A percentile compares a stretch with the other conserved stretches of the same genome.
phyloP scores from a whole-genome alignment of 164 flowering plant genomes.

The Berberis thunbergii region DNA sequence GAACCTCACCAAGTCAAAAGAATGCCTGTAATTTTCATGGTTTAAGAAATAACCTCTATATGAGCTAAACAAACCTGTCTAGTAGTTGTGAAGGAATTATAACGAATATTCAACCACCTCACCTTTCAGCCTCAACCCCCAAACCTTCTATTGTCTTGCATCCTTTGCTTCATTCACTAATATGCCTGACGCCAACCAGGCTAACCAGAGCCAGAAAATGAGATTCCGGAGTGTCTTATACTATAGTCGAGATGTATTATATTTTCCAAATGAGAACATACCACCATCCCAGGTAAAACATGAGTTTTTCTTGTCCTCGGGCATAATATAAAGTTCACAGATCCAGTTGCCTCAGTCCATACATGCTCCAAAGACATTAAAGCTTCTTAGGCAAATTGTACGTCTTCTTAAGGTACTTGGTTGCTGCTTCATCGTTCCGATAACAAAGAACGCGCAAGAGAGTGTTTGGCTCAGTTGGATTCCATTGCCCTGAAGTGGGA shows the following conservation, averaged over 20 bases:
- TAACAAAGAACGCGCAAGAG: slow-evolving; percentile 62
- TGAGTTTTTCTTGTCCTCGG: background rate
- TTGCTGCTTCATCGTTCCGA: slow-evolving; percentile 58
- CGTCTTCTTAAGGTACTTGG: slow-evolving; percentile 69
- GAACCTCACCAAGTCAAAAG: slow-evolving; percentile 7
- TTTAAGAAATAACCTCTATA: background rate
- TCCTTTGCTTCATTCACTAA: too few species aligned
- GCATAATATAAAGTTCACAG: background rate
- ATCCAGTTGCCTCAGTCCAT: background rate
- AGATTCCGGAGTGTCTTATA: too few species aligned
- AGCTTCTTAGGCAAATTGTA: slow-evolving; percentile 70
- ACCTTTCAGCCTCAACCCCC: too few species aligned
- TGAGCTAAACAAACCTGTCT: too few species aligned
- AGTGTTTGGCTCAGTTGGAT: slow-evolving; percentile 65
- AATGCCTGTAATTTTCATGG: background rate
- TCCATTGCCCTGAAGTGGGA: slow-evolving; percentile 75
- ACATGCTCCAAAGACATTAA: slow-evolving; percentile 7
- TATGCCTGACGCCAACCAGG: too few species aligned
- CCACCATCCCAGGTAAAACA: background rate
- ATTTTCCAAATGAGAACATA: too few species aligned
- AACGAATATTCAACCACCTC: too few species aligned
- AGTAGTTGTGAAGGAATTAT: too few species aligned
- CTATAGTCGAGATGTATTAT: too few species aligned
- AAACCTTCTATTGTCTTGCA: too few species aligned
- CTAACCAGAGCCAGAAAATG: too few species aligned